These are phyloP conservation scores for Apiosordaria backusii DNA, from an alignment of 495 filamentous ascomycete species.

Conservation along the genomic window DNA sequence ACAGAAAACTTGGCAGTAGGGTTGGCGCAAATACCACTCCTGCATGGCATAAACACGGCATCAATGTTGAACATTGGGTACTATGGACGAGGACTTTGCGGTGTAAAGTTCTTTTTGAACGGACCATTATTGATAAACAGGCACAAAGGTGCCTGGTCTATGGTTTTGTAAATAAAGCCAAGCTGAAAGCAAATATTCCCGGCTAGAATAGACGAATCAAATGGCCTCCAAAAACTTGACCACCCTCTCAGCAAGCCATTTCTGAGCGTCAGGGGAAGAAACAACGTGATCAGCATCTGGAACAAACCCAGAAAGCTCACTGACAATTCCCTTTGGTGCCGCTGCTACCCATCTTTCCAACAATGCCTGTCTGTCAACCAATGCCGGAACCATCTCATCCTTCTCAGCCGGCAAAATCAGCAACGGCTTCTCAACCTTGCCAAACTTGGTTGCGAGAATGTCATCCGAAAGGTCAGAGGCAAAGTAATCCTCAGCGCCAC, in stretches of 20 bases:
- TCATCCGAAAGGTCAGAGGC: conserved; percentile 62
- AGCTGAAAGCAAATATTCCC: not conserved
- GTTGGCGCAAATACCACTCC: too few species aligned
- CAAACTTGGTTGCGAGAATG: conserved; percentile 49
- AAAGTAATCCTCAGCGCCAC: conserved; percentile 77
- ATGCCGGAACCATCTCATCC: conserved; percentile 63
- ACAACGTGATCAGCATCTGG: conserved; percentile 35
- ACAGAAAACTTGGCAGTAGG: too few species aligned
- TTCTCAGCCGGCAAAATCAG: conserved; percentile 60
- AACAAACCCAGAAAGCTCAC: conserved; percentile 31
- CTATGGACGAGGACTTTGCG: too few species aligned
- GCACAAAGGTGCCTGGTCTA: too few species aligned
- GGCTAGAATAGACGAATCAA: too few species aligned
- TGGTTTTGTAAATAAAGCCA: not conserved
- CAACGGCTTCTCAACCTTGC: conserved; percentile 52
- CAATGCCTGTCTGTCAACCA: conserved; percentile 60
- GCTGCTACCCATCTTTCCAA: conserved; percentile 54
- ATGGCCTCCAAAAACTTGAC: conserved; percentile 22
- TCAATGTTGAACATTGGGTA: too few species aligned
- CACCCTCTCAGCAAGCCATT: conserved; percentile 28
- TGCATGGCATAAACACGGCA: too few species aligned
- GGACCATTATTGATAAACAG: too few species aligned
- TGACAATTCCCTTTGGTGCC: conserved; percentile 18
- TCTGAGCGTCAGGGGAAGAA: conserved; percentile 26
- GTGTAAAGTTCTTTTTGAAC: too few species aligned